phyloP scores from a whole-genome alignment of 352 stramenopile species.

The Thraustotheca clavata region DNA sequence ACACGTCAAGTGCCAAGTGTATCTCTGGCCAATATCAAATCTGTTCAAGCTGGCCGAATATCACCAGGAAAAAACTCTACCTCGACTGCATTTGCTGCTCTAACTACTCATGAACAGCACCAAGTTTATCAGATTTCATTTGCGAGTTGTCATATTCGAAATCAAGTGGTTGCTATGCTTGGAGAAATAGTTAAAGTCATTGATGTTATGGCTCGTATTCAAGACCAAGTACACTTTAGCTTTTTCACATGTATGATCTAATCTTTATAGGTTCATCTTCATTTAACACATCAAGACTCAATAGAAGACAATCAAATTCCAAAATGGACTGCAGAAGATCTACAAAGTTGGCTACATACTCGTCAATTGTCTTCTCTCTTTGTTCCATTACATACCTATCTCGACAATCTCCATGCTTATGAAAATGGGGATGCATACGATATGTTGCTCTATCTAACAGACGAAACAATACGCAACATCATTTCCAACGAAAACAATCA shows the following conservation, averaged over 20 bases:
- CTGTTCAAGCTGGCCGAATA: background rate
- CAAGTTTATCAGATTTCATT: background rate
- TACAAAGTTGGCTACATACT: conserved; percentile 2
- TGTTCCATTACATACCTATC: conserved; percentile 2
- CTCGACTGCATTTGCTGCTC: background rate
- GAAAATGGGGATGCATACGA: background rate
- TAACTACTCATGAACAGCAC: background rate
- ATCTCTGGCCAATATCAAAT: background rate
- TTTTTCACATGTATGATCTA: background rate
- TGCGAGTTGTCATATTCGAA: background rate
- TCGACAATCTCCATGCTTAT: background rate
- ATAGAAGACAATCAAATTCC: background rate
- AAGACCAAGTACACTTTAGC: background rate
- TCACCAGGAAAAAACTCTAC: background rate
- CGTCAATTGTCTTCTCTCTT: conserved; percentile 1
- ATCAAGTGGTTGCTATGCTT: background rate
- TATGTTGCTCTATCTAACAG: conserved; percentile 1
- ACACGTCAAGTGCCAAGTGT: background rate
- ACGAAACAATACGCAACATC: background rate
- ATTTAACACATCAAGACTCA: background rate
- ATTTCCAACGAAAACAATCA: conserved; percentile 2
- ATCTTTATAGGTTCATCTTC: background rate
- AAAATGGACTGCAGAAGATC: conserved; percentile 1
- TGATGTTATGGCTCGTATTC: conserved; percentile 10
- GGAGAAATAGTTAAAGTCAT: conserved; percentile 8